Base-by-base conservation (phyloP, 805 yeast species). In the Candida awuae region DNA sequence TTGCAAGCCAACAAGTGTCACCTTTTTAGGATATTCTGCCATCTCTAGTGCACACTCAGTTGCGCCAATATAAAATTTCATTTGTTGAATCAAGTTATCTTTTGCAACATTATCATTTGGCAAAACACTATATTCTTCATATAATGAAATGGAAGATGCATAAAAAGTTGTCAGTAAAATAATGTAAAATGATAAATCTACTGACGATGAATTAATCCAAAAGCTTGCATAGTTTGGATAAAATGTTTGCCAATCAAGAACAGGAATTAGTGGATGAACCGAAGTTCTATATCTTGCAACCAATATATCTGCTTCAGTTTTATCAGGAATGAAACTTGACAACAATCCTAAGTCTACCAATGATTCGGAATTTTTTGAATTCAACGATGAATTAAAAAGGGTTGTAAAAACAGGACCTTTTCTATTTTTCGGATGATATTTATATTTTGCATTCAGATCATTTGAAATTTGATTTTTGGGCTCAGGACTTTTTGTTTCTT, bases 131-230 rank as follows among this genome's bases (percentile, higher is more conserved):
- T 65, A 67, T 47, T 75, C 80, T 50, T 75, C 79, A 50, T 71
- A 75, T 48, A 73, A 75, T 9, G 80, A 71, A 23, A 74, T 73
- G 1, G 77, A 67, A 3, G 80, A 69, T 3, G 80, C 80, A 52
- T 74, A 75, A 9, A 74, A 52, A 2, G 75, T 67, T 0, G 81
- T 75, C 46, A 73, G 72, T 39, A 74, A 61, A 1, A 68, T 52
- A 7, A 73, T 63, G 44, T 68, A 67, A 50, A 75, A 75, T 32
- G 70, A 66, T 39, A 72, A 52, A 34, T 63, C 63, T 4, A 54
- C 55, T 5, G 51, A 44, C 15, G 52, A 39, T 12, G 31, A 39
- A 34, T 55, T 46, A 34, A 61, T 61, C 80, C 80, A 75, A 46
- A 65, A 75, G 14, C 52, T 51, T 23, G 70, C 73, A 50, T 74